Conservation (phyloP, 1,139 yeast genomes). For the Lipomyces yarrowii region DNA sequence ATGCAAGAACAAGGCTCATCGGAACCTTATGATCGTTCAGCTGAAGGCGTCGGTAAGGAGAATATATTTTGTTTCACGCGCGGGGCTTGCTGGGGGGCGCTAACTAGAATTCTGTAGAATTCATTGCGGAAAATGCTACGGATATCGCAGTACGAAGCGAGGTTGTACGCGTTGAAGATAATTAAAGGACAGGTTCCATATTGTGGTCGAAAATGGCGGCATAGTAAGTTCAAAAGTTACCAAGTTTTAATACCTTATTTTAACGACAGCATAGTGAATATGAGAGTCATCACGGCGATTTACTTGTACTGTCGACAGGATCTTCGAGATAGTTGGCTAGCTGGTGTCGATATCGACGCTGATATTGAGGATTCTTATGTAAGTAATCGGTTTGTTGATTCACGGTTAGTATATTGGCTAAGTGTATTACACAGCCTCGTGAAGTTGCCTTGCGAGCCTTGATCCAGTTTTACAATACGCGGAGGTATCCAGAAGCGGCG, state of each 20-base stretch:
- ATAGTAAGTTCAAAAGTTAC: constrained; percentile 40
- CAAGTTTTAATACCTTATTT: not conserved
- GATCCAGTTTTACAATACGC: constrained; percentile 73
- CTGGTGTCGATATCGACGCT: constrained; percentile 76
- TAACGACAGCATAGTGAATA: constrained; percentile 49
- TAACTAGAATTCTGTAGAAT: constrained; percentile 27
- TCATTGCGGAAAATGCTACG: constrained; percentile 44
- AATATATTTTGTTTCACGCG: too few relatives aligned
- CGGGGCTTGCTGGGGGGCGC: not conserved
- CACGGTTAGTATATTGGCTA: not conserved
- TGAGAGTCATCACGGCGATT: constrained; percentile 90
- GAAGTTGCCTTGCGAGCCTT: constrained; percentile 83
- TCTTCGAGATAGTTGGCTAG: constrained; percentile 84
- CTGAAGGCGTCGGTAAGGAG: constrained; percentile 44
- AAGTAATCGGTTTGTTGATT: not conserved
- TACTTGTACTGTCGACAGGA: constrained; percentile 73
- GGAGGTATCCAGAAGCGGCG: constrained; percentile 59
- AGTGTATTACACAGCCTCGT: constrained; percentile 57
- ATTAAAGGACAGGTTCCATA: constrained; percentile 84
- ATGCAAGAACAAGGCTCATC: constrained; percentile 45
- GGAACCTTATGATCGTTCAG: constrained; percentile 48
- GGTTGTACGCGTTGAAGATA: constrained; percentile 69
- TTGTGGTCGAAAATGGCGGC: constrained; percentile 93
- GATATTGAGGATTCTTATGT: constrained; percentile 66
- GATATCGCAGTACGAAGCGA: constrained; percentile 63